Conservation (phyloP, 495 filamentous ascomycete genomes). For the Lasiosphaeris hirsuta region DNA sequence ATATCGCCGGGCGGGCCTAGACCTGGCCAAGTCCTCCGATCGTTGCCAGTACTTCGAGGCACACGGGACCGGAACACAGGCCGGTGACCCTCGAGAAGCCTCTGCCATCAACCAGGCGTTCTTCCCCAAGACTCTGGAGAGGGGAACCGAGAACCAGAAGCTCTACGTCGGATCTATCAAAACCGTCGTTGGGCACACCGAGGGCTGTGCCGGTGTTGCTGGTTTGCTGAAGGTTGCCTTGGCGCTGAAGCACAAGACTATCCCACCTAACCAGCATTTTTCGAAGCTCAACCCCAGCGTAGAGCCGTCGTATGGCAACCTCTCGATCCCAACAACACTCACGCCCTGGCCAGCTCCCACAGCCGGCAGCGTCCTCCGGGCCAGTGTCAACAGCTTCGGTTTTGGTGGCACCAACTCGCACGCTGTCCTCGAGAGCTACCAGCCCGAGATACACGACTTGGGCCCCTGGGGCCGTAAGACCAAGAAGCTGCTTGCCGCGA, state of each 20-base stretch:
- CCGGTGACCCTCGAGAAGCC: slow-evolving; percentile 20
- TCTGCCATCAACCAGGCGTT: slow-evolving; percentile 44
- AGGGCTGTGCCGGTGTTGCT: slow-evolving; percentile 50
- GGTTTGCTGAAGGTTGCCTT: slow-evolving; percentile 50
- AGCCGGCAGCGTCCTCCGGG: not conserved
- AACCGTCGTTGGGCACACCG: slow-evolving; percentile 53
- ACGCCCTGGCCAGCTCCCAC: slow-evolving; percentile 2
- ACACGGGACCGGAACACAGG: slow-evolving; percentile 28
- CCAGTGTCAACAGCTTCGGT: slow-evolving; percentile 16
- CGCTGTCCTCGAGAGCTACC: slow-evolving; percentile 22
- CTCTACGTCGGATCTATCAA: slow-evolving; percentile 55
- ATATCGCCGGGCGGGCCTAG: slow-evolving; percentile 44
- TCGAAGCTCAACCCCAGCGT: slow-evolving; percentile 46
- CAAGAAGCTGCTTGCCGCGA: not conserved
- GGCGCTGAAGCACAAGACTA: slow-evolving; percentile 47
- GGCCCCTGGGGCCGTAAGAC: not conserved
- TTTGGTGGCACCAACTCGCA: slow-evolving; percentile 19
- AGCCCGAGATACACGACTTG: not conserved
- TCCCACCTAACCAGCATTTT: slow-evolving; percentile 43
- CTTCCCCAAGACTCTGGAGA: slow-evolving; percentile 15
- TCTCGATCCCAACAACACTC: slow-evolving; percentile 25
- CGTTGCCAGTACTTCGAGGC: slow-evolving; percentile 44
- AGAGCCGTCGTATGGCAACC: slow-evolving; percentile 11
- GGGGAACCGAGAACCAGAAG: slow-evolving; percentile 24
- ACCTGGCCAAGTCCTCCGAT: slow-evolving; percentile 21